phyloP scores from a whole-genome alignment of 768 basidiomycete genomes.

The Termitomyces sp. region DNA sequence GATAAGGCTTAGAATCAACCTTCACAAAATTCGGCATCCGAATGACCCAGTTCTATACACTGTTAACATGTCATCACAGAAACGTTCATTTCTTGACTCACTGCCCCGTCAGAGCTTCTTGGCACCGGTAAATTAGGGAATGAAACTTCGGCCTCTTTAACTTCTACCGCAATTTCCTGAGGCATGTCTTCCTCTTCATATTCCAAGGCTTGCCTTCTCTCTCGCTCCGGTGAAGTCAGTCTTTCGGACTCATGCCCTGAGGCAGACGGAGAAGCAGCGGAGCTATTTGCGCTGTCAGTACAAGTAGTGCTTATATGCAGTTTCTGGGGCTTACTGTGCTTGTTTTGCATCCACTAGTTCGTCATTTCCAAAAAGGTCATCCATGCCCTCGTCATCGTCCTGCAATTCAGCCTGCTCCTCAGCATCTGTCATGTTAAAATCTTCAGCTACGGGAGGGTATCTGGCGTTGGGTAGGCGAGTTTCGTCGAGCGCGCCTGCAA shows the following conservation, averaged over 20 bases:
- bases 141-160: slow-evolving; percentile 64
- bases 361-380: slow-evolving; percentile 78
- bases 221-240: slow-evolving; percentile 53
- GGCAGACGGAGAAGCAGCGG: slow-evolving; percentile 36
- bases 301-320: background rate
- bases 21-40: slow-evolving; percentile 93
- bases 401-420: slow-evolving; percentile 23
- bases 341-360: slow-evolving; percentile 43
- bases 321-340: slow-evolving; percentile 36
- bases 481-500: slow-evolving; percentile 52
- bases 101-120: slow-evolving; percentile 75
- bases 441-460: slow-evolving; percentile 10
- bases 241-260: slow-evolving; percentile 61
- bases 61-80: background rate
- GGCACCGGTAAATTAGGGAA: slow-evolving; percentile 89
- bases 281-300: slow-evolving; percentile 13
- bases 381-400: slow-evolving; percentile 43
- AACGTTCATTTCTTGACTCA: slow-evolving; percentile 32
- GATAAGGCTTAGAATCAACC: slow-evolving; percentile 86
- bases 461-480: slow-evolving; percentile 13
- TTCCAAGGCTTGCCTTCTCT: slow-evolving; percentile 69
- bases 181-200: slow-evolving; percentile 77
- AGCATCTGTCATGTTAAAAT: slow-evolving; percentile 37
- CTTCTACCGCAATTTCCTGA: slow-evolving; percentile 45
- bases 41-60: slow-evolving; percentile 77